A percentile compares a stretch with the other conserved stretches of the same genome.
These are phyloP conservation scores for Coniella vitis DNA, from an alignment of 2,329 filamentous ascomycete genomes.

Conservation along the genomic window DNA sequence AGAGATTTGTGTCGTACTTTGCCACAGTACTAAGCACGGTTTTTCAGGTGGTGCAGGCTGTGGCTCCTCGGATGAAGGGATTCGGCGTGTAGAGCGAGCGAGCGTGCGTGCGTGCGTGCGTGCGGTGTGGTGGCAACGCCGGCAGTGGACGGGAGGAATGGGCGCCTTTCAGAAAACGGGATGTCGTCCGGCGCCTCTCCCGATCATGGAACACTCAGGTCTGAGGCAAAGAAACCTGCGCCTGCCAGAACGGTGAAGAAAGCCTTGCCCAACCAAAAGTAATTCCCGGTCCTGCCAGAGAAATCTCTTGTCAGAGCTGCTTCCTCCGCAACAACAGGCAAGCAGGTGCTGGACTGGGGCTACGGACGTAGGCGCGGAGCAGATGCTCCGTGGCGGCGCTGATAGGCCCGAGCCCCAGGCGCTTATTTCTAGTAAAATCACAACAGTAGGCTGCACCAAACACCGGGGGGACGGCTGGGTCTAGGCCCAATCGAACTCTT, in stretches of 20 bases:
- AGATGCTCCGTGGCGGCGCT: conserved; percentile 27
- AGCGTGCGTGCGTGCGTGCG: neutral
- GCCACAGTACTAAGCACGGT: conserved; percentile 6
- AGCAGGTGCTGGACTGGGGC: conserved; percentile 5
- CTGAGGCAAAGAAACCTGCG: neutral
- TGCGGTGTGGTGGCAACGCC: conserved; percentile 2
- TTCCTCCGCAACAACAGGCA: conserved; percentile 19
- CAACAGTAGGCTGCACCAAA: neutral
- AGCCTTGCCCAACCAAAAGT: neutral
- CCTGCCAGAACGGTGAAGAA: neutral
- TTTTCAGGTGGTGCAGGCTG: neutral
- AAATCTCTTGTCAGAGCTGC: conserved; percentile 20
- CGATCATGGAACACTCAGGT: neutral
- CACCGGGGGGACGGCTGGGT: neutral
- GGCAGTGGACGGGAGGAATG: neutral
- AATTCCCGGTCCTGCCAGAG: neutral
- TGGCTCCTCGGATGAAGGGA: conserved; percentile 1
- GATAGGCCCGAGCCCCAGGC: conserved; percentile 24
- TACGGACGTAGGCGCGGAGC: conserved; percentile 26
- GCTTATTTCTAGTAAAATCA: conserved; percentile 8
- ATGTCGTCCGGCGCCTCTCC: neutral
- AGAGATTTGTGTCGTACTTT: neutral
- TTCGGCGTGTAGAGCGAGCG: too few species aligned
- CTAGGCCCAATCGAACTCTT: conserved; percentile 5
- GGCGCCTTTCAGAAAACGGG: neutral